Evolutionary conservation across 306 rosid species (phyloP).

Genomic region (Herpetospermum pedunculosum): DNA sequence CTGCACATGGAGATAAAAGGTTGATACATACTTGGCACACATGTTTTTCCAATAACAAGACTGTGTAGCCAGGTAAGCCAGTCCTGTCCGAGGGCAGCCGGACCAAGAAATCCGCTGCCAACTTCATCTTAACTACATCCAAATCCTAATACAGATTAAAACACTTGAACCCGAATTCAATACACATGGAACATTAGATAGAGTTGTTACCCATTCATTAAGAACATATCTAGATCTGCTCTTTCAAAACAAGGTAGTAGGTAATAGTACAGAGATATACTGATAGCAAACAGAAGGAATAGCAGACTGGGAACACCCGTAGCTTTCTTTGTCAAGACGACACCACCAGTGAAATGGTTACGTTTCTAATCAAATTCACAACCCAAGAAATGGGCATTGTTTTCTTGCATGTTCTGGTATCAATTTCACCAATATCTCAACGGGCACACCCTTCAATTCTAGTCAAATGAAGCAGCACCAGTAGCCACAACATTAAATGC

Average conservation of each 20-base stretch:
- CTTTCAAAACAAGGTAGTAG: slow-evolving; percentile 33
- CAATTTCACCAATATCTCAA: slow-evolving; percentile 66
- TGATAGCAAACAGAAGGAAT: slow-evolving; percentile 11
- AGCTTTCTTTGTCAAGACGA: slow-evolving; percentile 12
- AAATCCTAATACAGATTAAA: slow-evolving; percentile 10
- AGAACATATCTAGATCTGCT: slow-evolving; percentile 47
- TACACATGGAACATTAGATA: slow-evolving; percentile 22
- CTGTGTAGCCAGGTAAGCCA: slow-evolving; percentile 8
- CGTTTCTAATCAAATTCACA: slow-evolving; percentile 26
- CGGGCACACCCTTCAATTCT: slow-evolving; percentile 84
- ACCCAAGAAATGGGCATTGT: slow-evolving; percentile 76
- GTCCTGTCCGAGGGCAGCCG: neutral
- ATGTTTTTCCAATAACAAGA: slow-evolving; percentile 1
- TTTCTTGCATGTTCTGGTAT: slow-evolving; percentile 92
- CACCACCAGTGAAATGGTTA: neutral
- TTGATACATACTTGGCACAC: neutral
- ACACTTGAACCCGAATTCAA: slow-evolving; percentile 6
- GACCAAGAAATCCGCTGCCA: slow-evolving; percentile 12
- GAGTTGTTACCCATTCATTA: slow-evolving; percentile 12
- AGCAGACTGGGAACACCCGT: slow-evolving; percentile 3
- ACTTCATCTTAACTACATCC: slow-evolving; percentile 4
- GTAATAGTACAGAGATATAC: slow-evolving; percentile 35
- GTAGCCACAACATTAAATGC: slow-evolving; percentile 6
- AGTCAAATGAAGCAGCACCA: slow-evolving; percentile 10
- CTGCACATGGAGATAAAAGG: slow-evolving; percentile 9